These are phyloP conservation scores for Cyanophora paradoxa DNA, from an alignment of 78 protist genomes.

Conservation along the genomic window DNA sequence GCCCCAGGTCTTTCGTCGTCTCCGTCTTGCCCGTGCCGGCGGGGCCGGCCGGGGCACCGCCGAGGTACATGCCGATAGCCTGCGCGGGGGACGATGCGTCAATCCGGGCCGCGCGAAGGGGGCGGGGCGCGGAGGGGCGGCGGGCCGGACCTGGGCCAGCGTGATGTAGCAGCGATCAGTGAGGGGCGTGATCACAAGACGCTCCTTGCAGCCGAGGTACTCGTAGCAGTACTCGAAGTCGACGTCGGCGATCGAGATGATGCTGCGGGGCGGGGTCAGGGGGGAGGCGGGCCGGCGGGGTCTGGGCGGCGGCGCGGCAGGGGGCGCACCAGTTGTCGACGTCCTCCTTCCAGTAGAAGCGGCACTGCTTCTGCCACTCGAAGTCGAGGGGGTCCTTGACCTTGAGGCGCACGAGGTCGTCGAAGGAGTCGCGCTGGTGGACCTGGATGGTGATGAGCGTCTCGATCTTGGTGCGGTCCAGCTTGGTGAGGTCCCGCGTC, in stretches of 20 bases:
- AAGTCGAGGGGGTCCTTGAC: slow-evolving; percentile 48
- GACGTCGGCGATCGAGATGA: slow-evolving; percentile 65
- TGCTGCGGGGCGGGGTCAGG: too few relatives aligned
- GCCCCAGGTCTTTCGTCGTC: slow-evolving; percentile 82
- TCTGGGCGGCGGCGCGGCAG: too few relatives aligned
- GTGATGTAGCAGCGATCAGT: slow-evolving; percentile 88
- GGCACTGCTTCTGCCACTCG: slow-evolving; percentile 77
- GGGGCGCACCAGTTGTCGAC: slow-evolving; percentile 19
- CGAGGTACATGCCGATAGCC: slow-evolving; percentile 68
- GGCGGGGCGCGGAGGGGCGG: neutral
- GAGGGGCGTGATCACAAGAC: slow-evolving; percentile 85
- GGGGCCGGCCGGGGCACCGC: slow-evolving; percentile 92
- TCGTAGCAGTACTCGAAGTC: slow-evolving; percentile 72
- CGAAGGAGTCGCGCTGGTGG: slow-evolving; percentile 74
- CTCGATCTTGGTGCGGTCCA: slow-evolving; percentile 65
- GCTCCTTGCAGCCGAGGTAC: slow-evolving; percentile 74
- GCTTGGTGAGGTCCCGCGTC: slow-evolving; percentile 4
- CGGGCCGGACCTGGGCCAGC: slow-evolving; percentile 48
- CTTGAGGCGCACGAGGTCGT: slow-evolving; percentile 13
- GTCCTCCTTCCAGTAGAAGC: slow-evolving; percentile 68
- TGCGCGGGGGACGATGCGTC: slow-evolving; percentile 38
- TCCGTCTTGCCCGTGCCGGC: slow-evolving; percentile 95
- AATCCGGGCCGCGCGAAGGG: neutral
- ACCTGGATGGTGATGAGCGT: slow-evolving; percentile 79
- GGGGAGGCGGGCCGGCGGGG: too few relatives aligned